A percentile compares a stretch with the other conserved stretches of the same genome.
Conservation (phyloP, 225 moss, liverwort and hornwort species). For the Takakia lepidozioides region DNA sequence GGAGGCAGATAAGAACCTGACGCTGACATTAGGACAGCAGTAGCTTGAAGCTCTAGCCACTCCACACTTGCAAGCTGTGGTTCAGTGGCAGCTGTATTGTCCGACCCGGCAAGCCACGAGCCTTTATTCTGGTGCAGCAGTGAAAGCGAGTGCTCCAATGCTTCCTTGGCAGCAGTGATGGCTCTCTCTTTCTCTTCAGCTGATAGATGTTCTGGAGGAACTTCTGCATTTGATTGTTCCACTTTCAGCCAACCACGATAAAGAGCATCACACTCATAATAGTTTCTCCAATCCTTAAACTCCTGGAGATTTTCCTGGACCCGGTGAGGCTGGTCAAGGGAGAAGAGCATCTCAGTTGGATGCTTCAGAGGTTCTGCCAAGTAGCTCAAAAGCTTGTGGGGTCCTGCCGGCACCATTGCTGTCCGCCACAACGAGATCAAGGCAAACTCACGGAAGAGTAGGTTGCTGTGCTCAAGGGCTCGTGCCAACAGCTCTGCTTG, state of each 20-base stretch:
- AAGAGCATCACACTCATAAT: slow-evolving; percentile 91
- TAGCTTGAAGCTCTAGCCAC: slow-evolving; percentile 74
- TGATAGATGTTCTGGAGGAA: slow-evolving; percentile 60
- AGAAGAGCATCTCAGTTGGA: slow-evolving; percentile 56
- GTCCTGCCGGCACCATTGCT: slow-evolving; percentile 69
- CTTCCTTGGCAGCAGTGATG: slow-evolving; percentile 63
- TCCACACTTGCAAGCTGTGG: slow-evolving; percentile 49
- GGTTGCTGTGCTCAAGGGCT: slow-evolving; percentile 90
- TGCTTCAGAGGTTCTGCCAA: slow-evolving; percentile 86
- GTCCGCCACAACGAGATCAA: slow-evolving; percentile 78
- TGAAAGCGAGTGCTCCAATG: slow-evolving; percentile 60
- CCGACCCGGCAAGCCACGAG: slow-evolving; percentile 78
- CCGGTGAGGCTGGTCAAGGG: slow-evolving; percentile 58
- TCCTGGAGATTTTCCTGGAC: slow-evolving; percentile 81
- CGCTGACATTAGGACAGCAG: slow-evolving; percentile 67
- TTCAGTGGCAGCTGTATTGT: slow-evolving; percentile 43
- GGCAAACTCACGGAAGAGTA: slow-evolving; percentile 90
- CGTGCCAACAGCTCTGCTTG: slow-evolving; percentile 70
- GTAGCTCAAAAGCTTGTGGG: slow-evolving; percentile 74
- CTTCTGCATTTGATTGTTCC: slow-evolving; percentile 62
- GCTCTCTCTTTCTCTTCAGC: slow-evolving; percentile 78
- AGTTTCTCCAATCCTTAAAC: slow-evolving; percentile 91
- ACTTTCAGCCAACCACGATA: slow-evolving; percentile 90
- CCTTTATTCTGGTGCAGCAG: slow-evolving; percentile 58
- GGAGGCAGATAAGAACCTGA: slow-evolving; percentile 67